These are phyloP conservation scores for Sclerotiophoma versabilis DNA, from an alignment of 2,329 filamentous ascomycete genomes.

Conservation along the genomic window DNA sequence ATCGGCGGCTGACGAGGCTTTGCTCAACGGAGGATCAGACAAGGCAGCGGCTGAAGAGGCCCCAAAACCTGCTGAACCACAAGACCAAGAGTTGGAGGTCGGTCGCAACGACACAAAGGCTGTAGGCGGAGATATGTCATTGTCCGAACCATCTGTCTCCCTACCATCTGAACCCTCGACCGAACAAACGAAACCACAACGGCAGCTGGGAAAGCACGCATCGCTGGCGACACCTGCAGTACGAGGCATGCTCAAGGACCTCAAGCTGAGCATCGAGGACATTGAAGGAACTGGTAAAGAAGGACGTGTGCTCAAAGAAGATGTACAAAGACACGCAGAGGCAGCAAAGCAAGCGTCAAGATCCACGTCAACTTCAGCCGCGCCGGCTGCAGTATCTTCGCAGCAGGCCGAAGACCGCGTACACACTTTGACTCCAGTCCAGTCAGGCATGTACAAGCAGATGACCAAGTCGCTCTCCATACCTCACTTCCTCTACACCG, in stretches of 20 bases:
- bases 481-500: slow-evolving; percentile 94
- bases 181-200: slow-evolving; percentile 27
- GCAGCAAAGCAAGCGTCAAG: slow-evolving; percentile 28
- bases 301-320: slow-evolving; percentile 90
- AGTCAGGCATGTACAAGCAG: slow-evolving; percentile 94
- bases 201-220: slow-evolving; percentile 68
- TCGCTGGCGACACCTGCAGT: slow-evolving; percentile 90
- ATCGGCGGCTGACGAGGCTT: slow-evolving; percentile 65
- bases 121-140: slow-evolving; percentile 23
- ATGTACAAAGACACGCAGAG: slow-evolving; percentile 65
- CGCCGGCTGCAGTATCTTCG: slow-evolving; percentile 26
- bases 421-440: slow-evolving; percentile 76
- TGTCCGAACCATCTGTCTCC: slow-evolving; percentile 24
- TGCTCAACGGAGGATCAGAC: slow-evolving; percentile 45
- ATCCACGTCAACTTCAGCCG: slow-evolving; percentile 41
- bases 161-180: slow-evolving; percentile 31
- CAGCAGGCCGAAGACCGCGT: slow-evolving; percentile 66
- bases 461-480: slow-evolving; percentile 94
- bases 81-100: slow-evolving; percentile 38
- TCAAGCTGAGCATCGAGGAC: slow-evolving; percentile 77
- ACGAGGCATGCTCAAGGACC: slow-evolving; percentile 82
- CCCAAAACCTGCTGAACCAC: slow-evolving; percentile 20
- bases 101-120: slow-evolving; percentile 46
- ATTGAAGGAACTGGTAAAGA: slow-evolving; percentile 88
- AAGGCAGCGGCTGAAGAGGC: slow-evolving; percentile 34